These are phyloP conservation scores for Rickenella mellea DNA, from an alignment of 768 basidiomycete species.

Conservation along the genomic window DNA sequence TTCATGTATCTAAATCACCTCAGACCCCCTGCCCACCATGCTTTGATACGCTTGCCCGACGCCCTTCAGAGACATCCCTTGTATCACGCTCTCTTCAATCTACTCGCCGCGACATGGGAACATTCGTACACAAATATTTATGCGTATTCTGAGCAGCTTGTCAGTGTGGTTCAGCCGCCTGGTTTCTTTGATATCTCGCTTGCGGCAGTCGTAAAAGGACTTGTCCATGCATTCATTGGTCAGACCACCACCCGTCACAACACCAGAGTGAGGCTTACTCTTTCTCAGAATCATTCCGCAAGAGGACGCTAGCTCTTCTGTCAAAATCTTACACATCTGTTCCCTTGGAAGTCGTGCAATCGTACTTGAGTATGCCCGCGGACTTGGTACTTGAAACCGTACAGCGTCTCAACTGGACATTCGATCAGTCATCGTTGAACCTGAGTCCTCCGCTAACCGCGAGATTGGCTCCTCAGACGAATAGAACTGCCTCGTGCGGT, in stretches of 20 bases:
- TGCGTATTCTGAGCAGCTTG: slow-evolving; percentile 32
- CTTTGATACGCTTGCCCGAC: slow-evolving; percentile 45
- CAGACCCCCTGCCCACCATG: slow-evolving; percentile 54
- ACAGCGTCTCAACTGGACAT: slow-evolving; percentile 43
- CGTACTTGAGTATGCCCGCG: slow-evolving; percentile 41
- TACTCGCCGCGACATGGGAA: slow-evolving; percentile 42
- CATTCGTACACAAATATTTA: slow-evolving; percentile 51
- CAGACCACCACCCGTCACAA: slow-evolving; percentile 13
- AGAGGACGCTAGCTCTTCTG: slow-evolving; percentile 43
- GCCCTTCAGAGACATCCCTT: slow-evolving; percentile 34
- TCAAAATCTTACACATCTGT: slow-evolving; percentile 60
- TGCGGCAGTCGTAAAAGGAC: slow-evolving; percentile 29
- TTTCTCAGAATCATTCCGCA: slow-evolving; percentile 46
- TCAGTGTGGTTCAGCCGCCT: slow-evolving; percentile 29
- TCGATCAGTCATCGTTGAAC: slow-evolving; percentile 34
- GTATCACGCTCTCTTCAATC: slow-evolving; percentile 32
- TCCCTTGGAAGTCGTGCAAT: slow-evolving; percentile 40
- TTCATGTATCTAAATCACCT: slow-evolving; percentile 3
- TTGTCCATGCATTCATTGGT: slow-evolving; percentile 48
- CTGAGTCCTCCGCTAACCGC: slow-evolving; percentile 34
- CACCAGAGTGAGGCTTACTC: background rate
- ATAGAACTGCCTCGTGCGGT: too few relatives aligned
- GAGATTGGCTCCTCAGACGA: too few relatives aligned
- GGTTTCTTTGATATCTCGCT: slow-evolving; percentile 39
- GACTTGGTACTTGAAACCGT: slow-evolving; percentile 23